These are phyloP conservation scores for Aureobasidium sp. DNA, from an alignment of 2,329 filamentous ascomycete genomes.

Conservation along the genomic window DNA sequence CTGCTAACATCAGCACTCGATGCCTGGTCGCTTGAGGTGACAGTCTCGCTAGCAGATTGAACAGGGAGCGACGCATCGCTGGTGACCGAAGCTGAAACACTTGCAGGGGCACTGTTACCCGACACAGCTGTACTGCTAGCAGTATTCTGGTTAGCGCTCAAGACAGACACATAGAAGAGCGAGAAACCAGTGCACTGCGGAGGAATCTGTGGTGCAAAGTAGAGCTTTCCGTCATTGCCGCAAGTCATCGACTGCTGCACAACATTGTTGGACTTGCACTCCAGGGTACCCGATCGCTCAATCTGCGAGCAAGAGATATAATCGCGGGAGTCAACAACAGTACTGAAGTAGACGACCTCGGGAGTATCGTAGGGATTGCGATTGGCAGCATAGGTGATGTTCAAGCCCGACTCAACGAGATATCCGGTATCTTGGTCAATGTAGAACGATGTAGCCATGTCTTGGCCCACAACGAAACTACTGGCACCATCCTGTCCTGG, in stretches of 20 bases:
- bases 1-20: background rate
- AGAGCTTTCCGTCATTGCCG: slow-evolving; percentile 16
- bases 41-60: slow-evolving; percentile 1
- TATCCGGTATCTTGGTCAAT: slow-evolving; percentile 12
- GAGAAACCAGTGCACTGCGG: background rate
- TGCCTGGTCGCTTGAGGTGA: background rate
- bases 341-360: slow-evolving; percentile 11
- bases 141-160: background rate
- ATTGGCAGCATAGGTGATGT: slow-evolving; percentile 8
- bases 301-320: slow-evolving; percentile 7
- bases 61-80: background rate
- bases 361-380: background rate
- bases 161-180: slow-evolving; percentile 7
- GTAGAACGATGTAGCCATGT: background rate
- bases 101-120: background rate
- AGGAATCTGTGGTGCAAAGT: slow-evolving; percentile 11
- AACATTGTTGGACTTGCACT: slow-evolving; percentile 16
- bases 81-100: background rate
- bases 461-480: background rate
- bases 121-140: background rate
- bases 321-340: background rate
- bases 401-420: background rate
- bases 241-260: slow-evolving; percentile 14
- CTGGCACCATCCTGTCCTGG: background rate
- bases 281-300: background rate